phyloP scores from a whole-genome alignment of 495 filamentous ascomycete genomes.

The Penicillium taxi region DNA sequence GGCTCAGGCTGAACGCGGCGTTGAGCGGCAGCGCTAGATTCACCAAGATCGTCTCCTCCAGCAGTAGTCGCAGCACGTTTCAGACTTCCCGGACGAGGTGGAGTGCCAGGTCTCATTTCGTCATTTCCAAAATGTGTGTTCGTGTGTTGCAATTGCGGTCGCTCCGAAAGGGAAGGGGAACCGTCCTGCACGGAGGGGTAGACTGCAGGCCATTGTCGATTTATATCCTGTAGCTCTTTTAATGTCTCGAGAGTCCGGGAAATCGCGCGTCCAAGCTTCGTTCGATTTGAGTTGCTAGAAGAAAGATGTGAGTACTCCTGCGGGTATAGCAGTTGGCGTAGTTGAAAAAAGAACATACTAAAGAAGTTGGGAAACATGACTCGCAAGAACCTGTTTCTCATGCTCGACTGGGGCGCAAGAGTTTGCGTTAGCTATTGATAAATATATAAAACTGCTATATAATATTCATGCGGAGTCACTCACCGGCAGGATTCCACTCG shows the following conservation, averaged over 20 bases:
- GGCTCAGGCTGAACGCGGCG: conserved; percentile 49
- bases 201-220: conserved; percentile 84
- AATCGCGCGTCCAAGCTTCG: conserved; percentile 75
- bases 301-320: conserved; percentile 17
- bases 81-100: conserved; percentile 44
- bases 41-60: conserved; percentile 51
- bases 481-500: conserved; percentile 41
- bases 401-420: conserved; percentile 38
- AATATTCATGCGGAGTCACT: conserved; percentile 3
- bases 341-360: conserved; percentile 40
- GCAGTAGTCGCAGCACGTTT: conserved; percentile 66
- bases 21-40: conserved; percentile 64
- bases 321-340: conserved; percentile 7
- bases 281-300: conserved; percentile 83
- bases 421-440: neutral
- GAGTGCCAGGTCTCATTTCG: conserved; percentile 26
- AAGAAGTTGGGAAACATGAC: conserved; percentile 64
- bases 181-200: conserved; percentile 78
- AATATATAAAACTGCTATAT: neutral
- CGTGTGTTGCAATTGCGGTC: conserved; percentile 45
- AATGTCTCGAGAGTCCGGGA: conserved; percentile 72
- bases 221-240: conserved; percentile 77
- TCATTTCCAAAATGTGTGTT: conserved; percentile 34
- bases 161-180: conserved; percentile 35
- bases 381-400: conserved; percentile 54